phyloP scores from a whole-genome alignment of 345 rosid genomes.

The Streptanthus diversifolius region DNA sequence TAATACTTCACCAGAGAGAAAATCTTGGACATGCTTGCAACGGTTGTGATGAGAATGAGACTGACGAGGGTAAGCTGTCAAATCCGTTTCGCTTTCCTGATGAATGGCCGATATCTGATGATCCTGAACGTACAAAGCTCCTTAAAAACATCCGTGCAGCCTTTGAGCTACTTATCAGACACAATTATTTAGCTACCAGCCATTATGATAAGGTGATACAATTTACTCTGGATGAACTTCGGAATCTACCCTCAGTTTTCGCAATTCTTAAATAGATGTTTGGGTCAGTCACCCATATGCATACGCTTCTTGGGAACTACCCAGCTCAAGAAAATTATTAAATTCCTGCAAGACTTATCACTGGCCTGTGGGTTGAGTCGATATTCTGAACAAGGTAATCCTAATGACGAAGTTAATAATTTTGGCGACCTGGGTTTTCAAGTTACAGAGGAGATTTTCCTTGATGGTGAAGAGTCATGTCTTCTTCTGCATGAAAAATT shows the following conservation, averaged over 20 bases:
- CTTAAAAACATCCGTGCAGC: conserved; percentile 63
- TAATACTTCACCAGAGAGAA: conserved; percentile 61
- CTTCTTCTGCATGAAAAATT: conserved; percentile 59
- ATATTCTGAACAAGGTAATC: conserved; percentile 54
- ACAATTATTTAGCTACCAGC: conserved; percentile 74
- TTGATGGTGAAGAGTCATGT: conserved; percentile 55
- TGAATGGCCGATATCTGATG: conserved; percentile 74
- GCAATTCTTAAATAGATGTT: conserved; percentile 51
- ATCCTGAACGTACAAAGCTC: conserved; percentile 70
- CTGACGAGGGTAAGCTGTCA: conserved; percentile 40
- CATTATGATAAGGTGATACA: conserved; percentile 78
- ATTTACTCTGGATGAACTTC: conserved; percentile 71
- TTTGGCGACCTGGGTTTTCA: conserved; percentile 34
- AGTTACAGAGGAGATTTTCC: conserved; percentile 59
- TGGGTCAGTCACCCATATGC: conserved; percentile 67
- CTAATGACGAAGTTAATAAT: conserved; percentile 42
- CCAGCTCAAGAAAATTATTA: conserved; percentile 75
- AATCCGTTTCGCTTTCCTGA: conserved; percentile 38
- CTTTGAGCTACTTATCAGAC: conserved; percentile 67
- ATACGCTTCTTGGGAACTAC: conserved; percentile 79
- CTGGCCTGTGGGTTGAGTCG: conserved; percentile 71
- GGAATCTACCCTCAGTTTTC: conserved; percentile 56
- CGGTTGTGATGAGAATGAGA: conserved; percentile 39
- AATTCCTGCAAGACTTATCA: conserved; percentile 81
- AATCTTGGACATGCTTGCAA: conserved; percentile 41